Evolutionary conservation across 1,284 basidiomycete species (phyloP), one percentile per base, ranked within the genome.

Genomic region (Irpex rosettiformis): DNA sequence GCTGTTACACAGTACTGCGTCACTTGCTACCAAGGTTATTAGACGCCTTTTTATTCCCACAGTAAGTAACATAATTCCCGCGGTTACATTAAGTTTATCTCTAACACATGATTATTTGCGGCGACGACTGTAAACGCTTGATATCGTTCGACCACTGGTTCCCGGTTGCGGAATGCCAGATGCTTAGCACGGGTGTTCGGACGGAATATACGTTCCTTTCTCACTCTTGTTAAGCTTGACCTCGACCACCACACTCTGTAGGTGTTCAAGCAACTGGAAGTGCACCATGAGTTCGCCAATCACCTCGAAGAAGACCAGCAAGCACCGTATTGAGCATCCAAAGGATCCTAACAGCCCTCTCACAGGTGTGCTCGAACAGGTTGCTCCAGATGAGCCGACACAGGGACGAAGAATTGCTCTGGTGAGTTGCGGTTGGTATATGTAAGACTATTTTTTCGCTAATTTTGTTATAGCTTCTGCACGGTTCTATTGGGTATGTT

Each of bases 401-500:
- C 67, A 77, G 42, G 86, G 82, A 53, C 77, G 81, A 55, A 84
- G 77, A 68, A 76, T 91, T 59, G 86, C 87, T n/a, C 69, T 91
- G 75, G 89, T 90, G 62, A 51, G 85, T 77, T 27, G 27, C 45
- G 21, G 16, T 28, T 18, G 52, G 18, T 54, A 21, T 8, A 18
- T 47, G 22, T 18, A 24, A 5, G 1, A 11, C 11, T 18, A 6
- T 8, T 21, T 24, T 21, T 47, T 47, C 16, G 18, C 18, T 54
- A 49, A 51, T 33, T 25, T 59, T 16, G 59, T 48, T 21, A 45
- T 30, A 42, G 56, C 53, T 91, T 62, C 71, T 91, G 7, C 89
- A 91, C 69, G 89, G 89, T 43, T 77, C 82, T n/a, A 79, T 89
- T 79, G 89, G 89, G 89, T 88, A 66, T 72, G 77, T 66, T 40